Percentiles rank a stretch among this genome's conserved stretches.
Evolutionary conservation across 345 rosid species (phyloP).

Genomic region (Excoecaria agallocha): DNA sequence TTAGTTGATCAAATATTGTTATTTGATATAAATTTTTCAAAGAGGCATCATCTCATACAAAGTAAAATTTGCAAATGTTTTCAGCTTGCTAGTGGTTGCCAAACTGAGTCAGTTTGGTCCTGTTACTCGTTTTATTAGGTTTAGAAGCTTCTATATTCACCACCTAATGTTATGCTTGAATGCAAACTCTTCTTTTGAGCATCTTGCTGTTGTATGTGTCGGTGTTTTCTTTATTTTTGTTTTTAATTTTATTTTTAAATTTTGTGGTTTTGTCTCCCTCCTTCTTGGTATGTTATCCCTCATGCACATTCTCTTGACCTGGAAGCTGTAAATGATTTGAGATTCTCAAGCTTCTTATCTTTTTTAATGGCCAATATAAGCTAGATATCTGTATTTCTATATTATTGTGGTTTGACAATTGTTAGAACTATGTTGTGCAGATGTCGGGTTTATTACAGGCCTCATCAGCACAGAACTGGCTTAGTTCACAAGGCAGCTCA

Average conservation of each 20-base stretch:
- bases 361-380: conserved; percentile 5
- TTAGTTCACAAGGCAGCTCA: conserved; percentile 65
- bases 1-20: conserved; percentile 4
- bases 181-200: not conserved
- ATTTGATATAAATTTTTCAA: not conserved
- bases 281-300: not conserved
- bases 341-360: not conserved
- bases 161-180: conserved; percentile 10
- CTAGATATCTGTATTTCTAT: conserved; percentile 2
- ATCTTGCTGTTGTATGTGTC: conserved; percentile 13
- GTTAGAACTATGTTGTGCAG: conserved; percentile 47
- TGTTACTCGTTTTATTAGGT: not conserved
- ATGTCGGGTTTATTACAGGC: conserved; percentile 57
- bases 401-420: conserved; percentile 26
- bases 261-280: not conserved
- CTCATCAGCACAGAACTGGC: conserved; percentile 74
- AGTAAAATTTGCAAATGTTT: conserved; percentile 4
- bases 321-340: conserved; percentile 1
- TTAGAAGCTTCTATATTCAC: conserved; percentile 9
- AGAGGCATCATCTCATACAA: conserved; percentile 2
- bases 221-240: not conserved
- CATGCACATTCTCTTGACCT: conserved; percentile 8
- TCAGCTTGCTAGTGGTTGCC: conserved; percentile 7
- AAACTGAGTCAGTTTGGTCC: not conserved
- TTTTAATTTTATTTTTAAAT: no score